These are phyloP conservation scores for Cryphonectria parasitica DNA, from an alignment of 2,329 filamentous ascomycete genomes.

Conservation along the genomic window DNA sequence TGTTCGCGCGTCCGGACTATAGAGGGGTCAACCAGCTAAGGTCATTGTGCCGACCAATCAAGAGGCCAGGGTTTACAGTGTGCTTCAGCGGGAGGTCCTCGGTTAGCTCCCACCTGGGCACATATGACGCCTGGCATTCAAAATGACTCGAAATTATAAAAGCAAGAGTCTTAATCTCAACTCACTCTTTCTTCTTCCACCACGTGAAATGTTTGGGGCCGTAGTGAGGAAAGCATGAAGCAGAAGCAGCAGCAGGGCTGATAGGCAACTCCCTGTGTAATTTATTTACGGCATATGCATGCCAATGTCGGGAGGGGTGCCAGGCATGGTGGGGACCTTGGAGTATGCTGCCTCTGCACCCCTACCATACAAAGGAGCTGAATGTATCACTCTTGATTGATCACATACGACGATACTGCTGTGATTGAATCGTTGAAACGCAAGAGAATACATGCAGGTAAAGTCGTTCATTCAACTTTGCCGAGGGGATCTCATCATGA, in stretches of 20 bases:
- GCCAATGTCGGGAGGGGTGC: neutral
- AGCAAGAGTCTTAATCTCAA: too few relatives aligned
- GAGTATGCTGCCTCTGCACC: neutral
- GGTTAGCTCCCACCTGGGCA: neutral
- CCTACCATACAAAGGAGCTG: neutral
- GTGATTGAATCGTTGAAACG: neutral
- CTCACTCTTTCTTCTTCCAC: neutral
- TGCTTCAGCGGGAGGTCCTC: slow-evolving; percentile 6
- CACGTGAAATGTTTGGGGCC: neutral
- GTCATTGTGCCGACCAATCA: slow-evolving; percentile 18
- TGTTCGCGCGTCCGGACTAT: neutral
- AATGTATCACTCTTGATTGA: neutral
- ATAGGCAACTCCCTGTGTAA: neutral
- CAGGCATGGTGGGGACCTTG: neutral
- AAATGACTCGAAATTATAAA: neutral
- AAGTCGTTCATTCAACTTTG: neutral
- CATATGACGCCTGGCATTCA: neutral
- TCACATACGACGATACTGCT: neutral
- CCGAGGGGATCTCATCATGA: neutral
- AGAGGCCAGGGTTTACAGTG: slow-evolving; percentile 12
- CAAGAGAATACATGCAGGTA: neutral
- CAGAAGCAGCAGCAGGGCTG: neutral
- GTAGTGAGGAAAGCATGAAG: neutral
- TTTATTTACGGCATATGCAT: neutral
- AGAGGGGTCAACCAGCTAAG: neutral